phyloP scores from a whole-genome alignment of 306 rosid genomes.

The Cucurbita pepo region DNA sequence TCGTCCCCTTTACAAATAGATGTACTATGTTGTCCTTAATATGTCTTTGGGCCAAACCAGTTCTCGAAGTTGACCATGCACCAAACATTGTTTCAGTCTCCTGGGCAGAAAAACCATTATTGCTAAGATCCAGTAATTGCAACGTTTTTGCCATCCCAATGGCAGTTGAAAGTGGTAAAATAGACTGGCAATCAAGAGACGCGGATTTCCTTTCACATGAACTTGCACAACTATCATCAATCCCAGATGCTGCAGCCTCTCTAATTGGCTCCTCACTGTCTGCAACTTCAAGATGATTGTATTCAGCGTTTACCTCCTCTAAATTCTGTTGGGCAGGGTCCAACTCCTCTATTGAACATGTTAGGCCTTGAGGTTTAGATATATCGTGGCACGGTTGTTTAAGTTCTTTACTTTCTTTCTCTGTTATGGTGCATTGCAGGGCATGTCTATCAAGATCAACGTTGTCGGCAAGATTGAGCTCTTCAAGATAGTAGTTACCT shows the following conservation, averaged over 20 bases:
- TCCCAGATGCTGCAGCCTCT: constrained; percentile 37
- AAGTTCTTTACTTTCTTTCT: constrained; percentile 15
- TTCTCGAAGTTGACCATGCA: constrained; percentile 52
- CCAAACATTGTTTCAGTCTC: constrained; percentile 34
- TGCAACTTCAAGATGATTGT: constrained; percentile 49
- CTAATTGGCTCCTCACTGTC: constrained; percentile 55
- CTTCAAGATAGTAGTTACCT: constrained; percentile 56
- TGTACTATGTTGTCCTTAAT: constrained; percentile 36
- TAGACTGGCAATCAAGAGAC: constrained; percentile 22
- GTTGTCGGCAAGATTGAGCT: constrained; percentile 60
- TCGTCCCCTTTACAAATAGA: constrained; percentile 36
- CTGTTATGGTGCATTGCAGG: constrained; percentile 17
- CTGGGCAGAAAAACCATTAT: constrained; percentile 39
- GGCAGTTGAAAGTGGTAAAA: constrained; percentile 39
- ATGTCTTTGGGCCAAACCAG: constrained; percentile 40
- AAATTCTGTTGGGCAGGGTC: constrained; percentile 21
- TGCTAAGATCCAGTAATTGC: constrained; percentile 62
- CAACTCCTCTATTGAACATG: constrained; percentile 13
- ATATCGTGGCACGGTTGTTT: constrained; percentile 17
- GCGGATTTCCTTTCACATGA: constrained; percentile 31
- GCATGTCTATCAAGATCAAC: constrained; percentile 17
- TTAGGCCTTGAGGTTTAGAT: constrained; percentile 7
- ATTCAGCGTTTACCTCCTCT: constrained; percentile 16
- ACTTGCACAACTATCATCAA: constrained; percentile 47
- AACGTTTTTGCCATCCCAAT: constrained; percentile 40